Evolutionary conservation across 106 monocot genomes (phyloP).

Genomic region (Amphibolis antarctica): DNA sequence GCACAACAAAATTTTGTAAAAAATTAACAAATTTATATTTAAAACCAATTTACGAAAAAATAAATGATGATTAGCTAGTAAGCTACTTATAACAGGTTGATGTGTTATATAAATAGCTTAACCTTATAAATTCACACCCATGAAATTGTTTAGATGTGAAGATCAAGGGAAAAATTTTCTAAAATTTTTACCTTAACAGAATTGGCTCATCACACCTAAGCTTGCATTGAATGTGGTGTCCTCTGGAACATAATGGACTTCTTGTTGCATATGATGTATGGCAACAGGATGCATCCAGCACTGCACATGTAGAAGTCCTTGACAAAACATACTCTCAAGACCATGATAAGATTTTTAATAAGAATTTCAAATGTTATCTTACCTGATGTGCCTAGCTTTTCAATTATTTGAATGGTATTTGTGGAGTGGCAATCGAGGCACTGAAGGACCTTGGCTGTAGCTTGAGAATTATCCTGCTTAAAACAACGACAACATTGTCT

Average conservation of each 20-base stretch:
- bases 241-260: conserved; percentile 16
- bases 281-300: conserved; percentile 18
- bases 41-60: too few relatives aligned
- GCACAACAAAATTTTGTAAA: too few relatives aligned
- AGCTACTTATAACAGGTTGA: too few relatives aligned
- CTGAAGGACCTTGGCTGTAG: conserved; percentile 14
- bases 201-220: conserved; percentile 21
- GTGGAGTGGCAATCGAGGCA: conserved; percentile 17
- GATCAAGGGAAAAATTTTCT: background rate
- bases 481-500: conserved; percentile 10
- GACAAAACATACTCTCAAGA: background rate
- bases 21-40: too few relatives aligned
- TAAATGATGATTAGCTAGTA: too few relatives aligned
- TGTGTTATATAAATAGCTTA: too few relatives aligned
- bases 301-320: conserved; percentile 18
- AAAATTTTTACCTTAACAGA: conserved; percentile 39
- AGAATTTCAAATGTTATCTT: too few relatives aligned
- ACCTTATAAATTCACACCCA: background rate
- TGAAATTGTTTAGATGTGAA: background rate
- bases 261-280: conserved; percentile 18
- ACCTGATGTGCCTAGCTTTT: conserved; percentile 1
- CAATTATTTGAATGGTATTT: conserved; percentile 10
- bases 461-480: conserved; percentile 17
- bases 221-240: conserved; percentile 8
- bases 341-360: background rate